Base-by-base conservation (phyloP, 176 grass and related monocot species). In the Bolboschoenus planiculmis region DNA sequence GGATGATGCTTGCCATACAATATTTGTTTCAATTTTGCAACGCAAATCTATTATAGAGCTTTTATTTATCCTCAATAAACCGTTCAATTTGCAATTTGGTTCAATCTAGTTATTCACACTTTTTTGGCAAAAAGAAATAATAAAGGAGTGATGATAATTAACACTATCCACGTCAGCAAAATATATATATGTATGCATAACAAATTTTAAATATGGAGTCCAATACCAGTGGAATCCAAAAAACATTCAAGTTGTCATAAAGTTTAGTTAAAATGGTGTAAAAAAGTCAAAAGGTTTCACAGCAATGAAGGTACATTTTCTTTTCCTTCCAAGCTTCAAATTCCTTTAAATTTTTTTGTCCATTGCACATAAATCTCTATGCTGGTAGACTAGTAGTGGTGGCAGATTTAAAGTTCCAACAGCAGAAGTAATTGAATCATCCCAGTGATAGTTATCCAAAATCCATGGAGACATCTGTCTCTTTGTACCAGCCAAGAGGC, bases 371-470 rank as follows among this genome's bases (percentile, higher is more conserved):
- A 75, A 75, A 74, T 74, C 23, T 31, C 43, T 31, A 29, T 18
- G 5, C 2, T 50, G 71, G 5, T n/a, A n/a, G n/a, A n/a, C n/a
- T n/a, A n/a, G n/a, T n/a, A n/a, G n/a, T 29, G 2, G 21, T 50
- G 26, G 14, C 72, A 77, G 27, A 51, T 10, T 53, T 73, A 1
- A 50, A 50, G 26, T 16, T 53, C 10, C 72, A 77, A 77, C 46
- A 51, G 21, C 42, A 50, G 70, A 31, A 53, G 72, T 77, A 50
- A 77, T 68, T 77, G 72, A 77, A 77, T 51, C 46, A 9, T 30
- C 15, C 2, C 5, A 33, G 35, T 51, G 24, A 75, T 18, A 77
- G 46, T 77, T 77, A 77, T 75, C 72, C 46, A 20, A 53, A 75
- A 31, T 53, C 4, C 7, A 20, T 16, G 4, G 3, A 46, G 68